Percentiles rank a stretch among this genome's conserved stretches.
Conservation (phyloP, 495 filamentous ascomycete genomes). For the Halenospora varia region DNA sequence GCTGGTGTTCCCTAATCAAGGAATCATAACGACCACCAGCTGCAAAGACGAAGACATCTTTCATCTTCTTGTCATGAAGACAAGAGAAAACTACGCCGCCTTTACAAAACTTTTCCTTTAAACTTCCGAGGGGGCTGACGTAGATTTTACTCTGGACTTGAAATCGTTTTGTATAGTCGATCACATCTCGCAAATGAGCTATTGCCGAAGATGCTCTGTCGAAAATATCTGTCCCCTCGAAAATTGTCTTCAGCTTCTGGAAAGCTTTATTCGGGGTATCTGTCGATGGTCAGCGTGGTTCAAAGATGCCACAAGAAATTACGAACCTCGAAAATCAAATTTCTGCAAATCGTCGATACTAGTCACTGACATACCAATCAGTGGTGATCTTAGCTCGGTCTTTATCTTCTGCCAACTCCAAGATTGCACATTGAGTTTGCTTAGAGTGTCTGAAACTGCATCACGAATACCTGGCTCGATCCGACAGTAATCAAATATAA, state of each 20-base stretch:
- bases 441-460: conserved; percentile 75
- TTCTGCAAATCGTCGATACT: conserved; percentile 84
- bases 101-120: conserved; percentile 90
- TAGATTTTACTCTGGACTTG: conserved; percentile 75
- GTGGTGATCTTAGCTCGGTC: conserved; percentile 72
- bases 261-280: conserved; percentile 72
- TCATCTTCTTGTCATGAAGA: conserved; percentile 76
- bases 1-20: conserved; percentile 68
- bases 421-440: conserved; percentile 80
- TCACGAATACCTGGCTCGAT: conserved; percentile 65
- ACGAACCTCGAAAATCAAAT: conserved; percentile 83
- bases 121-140: conserved; percentile 77
- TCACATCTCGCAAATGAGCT: conserved; percentile 71
- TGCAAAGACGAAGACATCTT: conserved; percentile 90
- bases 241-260: conserved; percentile 62
- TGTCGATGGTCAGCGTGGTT: conserved; percentile 25
- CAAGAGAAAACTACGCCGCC: conserved; percentile 90
- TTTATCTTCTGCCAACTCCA: conserved; percentile 83
- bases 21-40: conserved; percentile 92
- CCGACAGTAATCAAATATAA: conserved; percentile 84
- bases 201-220: conserved; percentile 68
- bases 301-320: conserved; percentile 1
- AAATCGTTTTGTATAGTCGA: conserved; percentile 70
- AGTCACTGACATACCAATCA: conserved; percentile 80
- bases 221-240: conserved; percentile 64